Conservation (phyloP, 345 rosid genomes). For the Boechera stricta region DNA sequence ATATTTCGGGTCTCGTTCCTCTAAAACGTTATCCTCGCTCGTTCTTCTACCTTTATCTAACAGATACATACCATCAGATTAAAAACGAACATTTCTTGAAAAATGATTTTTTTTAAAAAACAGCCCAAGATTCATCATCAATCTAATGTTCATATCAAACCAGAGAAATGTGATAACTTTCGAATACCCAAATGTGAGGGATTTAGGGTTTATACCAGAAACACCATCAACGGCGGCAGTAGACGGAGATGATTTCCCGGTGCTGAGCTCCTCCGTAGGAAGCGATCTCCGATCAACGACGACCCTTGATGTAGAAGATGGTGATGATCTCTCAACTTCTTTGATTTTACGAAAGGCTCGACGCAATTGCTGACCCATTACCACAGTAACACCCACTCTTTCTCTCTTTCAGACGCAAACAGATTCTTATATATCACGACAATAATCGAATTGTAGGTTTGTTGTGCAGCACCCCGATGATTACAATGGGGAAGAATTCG, state of each 20-base stretch:
- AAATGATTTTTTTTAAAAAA: neutral
- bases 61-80: conserved; percentile 10
- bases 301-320: conserved; percentile 48
- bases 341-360: conserved; percentile 84
- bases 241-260: conserved; percentile 41
- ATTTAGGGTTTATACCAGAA: conserved; percentile 48
- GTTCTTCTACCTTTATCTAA: conserved; percentile 50
- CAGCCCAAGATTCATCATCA: neutral
- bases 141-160: neutral
- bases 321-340: conserved; percentile 54
- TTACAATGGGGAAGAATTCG: conserved; percentile 8
- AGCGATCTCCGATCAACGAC: conserved; percentile 47
- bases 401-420: neutral
- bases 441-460: neutral
- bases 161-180: conserved; percentile 30
- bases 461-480: neutral
- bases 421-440: neutral
- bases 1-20: conserved; percentile 69
- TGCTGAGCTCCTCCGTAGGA: conserved; percentile 41
- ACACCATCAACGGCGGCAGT: conserved; percentile 36
- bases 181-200: conserved; percentile 24
- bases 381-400: neutral
- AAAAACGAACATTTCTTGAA: neutral
- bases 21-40: conserved; percentile 60
- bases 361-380: conserved; percentile 99